These are phyloP conservation scores for Blumeria graminis DNA, from an alignment of 2,329 filamentous ascomycete genomes.

Conservation along the genomic window DNA sequence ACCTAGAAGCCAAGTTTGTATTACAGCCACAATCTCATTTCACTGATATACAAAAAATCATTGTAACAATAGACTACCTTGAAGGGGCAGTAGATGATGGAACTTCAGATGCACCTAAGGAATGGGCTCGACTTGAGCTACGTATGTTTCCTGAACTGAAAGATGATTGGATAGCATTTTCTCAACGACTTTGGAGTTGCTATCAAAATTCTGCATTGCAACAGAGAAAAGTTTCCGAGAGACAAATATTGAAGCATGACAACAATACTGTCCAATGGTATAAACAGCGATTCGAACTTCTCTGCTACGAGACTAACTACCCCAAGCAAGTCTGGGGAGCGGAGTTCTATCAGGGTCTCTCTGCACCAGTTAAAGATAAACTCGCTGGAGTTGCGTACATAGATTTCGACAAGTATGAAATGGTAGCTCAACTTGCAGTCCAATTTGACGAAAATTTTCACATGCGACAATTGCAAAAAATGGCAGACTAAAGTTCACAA, in stretches of 20 bases:
- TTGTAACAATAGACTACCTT: background rate
- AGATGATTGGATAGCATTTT: background rate
- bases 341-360: background rate
- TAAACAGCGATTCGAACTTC: background rate
- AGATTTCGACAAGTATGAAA: background rate
- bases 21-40: background rate
- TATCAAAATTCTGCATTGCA: no score
- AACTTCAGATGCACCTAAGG: background rate
- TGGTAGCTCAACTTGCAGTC: background rate
- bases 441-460: background rate
- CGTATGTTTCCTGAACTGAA: background rate
- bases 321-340: background rate
- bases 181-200: background rate
- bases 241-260: no score
- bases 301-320: background rate
- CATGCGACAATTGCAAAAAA: background rate
- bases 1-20: no score
- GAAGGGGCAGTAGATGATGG: background rate
- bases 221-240: no score
- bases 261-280: no score
- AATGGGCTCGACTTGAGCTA: background rate
- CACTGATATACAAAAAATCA: background rate
- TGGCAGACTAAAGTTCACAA: background rate
- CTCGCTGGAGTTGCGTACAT: background rate
- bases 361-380: background rate